Percentiles rank a stretch among this genome's conserved stretches.
phyloP scores from a whole-genome alignment of 169 alveolate species.

The Cryptosporidium ubiquitum region DNA sequence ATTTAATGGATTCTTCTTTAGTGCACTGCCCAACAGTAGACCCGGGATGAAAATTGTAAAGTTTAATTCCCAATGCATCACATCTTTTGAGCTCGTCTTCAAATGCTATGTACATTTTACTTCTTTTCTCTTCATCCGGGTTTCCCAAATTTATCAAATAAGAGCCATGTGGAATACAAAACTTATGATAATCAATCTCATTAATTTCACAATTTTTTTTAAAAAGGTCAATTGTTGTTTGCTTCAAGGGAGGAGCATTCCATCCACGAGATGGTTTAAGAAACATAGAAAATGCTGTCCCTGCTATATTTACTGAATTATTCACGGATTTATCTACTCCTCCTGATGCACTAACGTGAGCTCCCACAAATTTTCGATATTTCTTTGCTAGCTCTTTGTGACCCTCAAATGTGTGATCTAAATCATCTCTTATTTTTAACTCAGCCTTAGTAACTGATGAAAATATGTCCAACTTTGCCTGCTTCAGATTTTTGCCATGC shows the following conservation, averaged over 20 bases:
- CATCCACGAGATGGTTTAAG: conserved; percentile 89
- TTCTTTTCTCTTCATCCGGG: conserved; percentile 88
- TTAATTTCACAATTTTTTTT: conserved; percentile 77
- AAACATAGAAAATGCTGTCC: conserved; percentile 87
- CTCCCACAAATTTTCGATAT: conserved; percentile 81
- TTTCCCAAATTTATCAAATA: conserved; percentile 89
- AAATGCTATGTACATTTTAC: conserved; percentile 83
- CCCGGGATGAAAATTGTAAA: conserved; percentile 92
- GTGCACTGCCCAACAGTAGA: conserved; percentile 69
- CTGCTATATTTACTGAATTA: conserved; percentile 85
- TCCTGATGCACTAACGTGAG: conserved; percentile 91
- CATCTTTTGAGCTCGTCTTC: conserved; percentile 89
- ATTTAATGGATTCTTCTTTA: conserved; percentile 51
- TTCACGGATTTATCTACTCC: conserved; percentile 86
- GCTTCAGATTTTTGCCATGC: background rate
- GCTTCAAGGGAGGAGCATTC: conserved; percentile 86
- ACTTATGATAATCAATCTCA: conserved; percentile 77
- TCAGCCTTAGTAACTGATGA: background rate
- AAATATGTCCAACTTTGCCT: conserved; percentile 1
- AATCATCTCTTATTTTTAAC: background rate
- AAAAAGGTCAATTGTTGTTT: conserved; percentile 79
- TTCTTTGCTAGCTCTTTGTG: conserved; percentile 20
- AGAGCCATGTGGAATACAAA: conserved; percentile 89
- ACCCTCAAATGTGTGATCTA: conserved; percentile 5
- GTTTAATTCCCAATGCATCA: conserved; percentile 85